Base-by-base conservation (phyloP, 805 yeast species). In the Torulaspora maleeae region DNA sequence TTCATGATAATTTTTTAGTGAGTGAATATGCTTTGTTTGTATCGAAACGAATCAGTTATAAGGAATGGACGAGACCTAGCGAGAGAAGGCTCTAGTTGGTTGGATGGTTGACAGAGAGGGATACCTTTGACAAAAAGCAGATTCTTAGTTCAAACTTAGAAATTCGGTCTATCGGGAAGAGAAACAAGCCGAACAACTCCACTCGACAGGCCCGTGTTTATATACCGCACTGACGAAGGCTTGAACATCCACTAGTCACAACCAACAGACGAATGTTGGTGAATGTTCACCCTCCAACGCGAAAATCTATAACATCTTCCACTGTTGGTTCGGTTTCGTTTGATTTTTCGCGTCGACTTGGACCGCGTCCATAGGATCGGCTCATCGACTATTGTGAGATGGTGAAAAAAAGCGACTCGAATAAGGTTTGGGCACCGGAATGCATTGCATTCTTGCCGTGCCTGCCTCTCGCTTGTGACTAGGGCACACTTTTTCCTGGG, bases 41-140 rank as follows among this genome's bases (percentile, higher is more conserved):
- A n/a, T 15, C 7, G 20, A 27, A 27, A 17, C 24, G 28, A 36
- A 24, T 27, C 30, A 10, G 34, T 15, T 30, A 34, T 37, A 51
- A 54, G 32, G 59, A 55, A 42, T 55, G 59, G 59, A 55, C 59
- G 59, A 55, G 59, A 55, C 59, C 55, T 34, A 38, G 41, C 33
- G 28, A 20, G 20, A 13, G 38, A 50, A 38, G 51, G 59, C 59
- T 55, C 59, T 48, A 29, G 42, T 38, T 17, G 32, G 27, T 34
- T 32, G 42, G 33, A 5, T 17, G 25, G 27, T 11, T 24, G 22
- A 15, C 30, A 28, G 25, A 3, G 16, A 13, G 34, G 17, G 13
- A 13, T 13, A 13, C 7, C 16, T 12, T 19, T 17, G 11, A 6
- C 8, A 9, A 19, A 16, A 29, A 20, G n/a, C 34, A 9, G 28